Conservation (phyloP, 176 grass and related monocot genomes). For the Triticum monococcum region DNA sequence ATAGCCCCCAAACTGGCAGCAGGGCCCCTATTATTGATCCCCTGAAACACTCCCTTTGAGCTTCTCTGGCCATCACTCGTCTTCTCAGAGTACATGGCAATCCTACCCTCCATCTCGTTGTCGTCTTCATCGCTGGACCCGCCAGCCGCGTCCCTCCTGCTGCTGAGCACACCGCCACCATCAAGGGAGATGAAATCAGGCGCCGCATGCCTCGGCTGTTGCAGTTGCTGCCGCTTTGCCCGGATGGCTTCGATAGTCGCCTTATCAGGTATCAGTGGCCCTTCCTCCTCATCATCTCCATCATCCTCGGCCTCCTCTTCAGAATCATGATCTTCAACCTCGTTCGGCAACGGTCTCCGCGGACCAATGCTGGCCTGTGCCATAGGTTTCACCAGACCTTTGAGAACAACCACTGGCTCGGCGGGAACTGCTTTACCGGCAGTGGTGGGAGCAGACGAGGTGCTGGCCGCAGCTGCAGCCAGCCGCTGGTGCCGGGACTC, state of each 20-base stretch:
- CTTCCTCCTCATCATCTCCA: conserved; percentile 34
- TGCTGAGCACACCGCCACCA: conserved; percentile 66
- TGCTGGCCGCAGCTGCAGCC: conserved; percentile 8
- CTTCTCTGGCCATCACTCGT: conserved; percentile 8
- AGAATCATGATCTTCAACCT: conserved; percentile 30
- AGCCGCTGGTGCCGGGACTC: conserved; percentile 28
- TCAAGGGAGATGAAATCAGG: conserved; percentile 95
- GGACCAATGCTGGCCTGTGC: conserved; percentile 35
- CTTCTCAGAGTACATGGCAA: conserved; percentile 71
- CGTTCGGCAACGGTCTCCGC: conserved; percentile 7
- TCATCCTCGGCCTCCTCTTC: conserved; percentile 44
- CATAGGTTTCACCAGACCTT: conserved; percentile 81
- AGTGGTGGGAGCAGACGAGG: neutral
- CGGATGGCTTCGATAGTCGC: conserved; percentile 85
- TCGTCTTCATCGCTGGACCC: conserved; percentile 93
- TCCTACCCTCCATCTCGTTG: conserved; percentile 55
- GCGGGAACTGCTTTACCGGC: neutral
- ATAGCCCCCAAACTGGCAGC: conserved; percentile 36
- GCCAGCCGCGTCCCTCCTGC: conserved; percentile 44
- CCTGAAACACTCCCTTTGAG: conserved; percentile 65
- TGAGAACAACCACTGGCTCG: conserved; percentile 71
- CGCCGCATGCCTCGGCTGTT: conserved; percentile 66
- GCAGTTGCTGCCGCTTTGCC: conserved; percentile 79
- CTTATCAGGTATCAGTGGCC: conserved; percentile 66
- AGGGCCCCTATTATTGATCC: conserved; percentile 39